phyloP scores from a whole-genome alignment of 1,284 basidiomycete species.

The Anthracocystis walkeri region DNA sequence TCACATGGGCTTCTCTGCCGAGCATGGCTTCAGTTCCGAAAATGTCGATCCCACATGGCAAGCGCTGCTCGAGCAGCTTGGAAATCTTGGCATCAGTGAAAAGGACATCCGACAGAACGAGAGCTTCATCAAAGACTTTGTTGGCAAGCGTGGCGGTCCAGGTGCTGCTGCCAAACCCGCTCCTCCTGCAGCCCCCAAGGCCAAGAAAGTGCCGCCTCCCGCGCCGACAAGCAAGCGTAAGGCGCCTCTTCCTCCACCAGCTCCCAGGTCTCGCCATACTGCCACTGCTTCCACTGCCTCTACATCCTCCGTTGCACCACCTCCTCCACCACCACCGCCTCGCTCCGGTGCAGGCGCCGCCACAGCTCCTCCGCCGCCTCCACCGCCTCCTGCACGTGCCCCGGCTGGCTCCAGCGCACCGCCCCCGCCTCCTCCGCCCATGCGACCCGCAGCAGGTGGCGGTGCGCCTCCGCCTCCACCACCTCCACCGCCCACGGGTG shows the following conservation, averaged over 20 bases:
- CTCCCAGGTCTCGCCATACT: constrained; percentile 44
- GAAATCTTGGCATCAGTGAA: constrained; percentile 76
- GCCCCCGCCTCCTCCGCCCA: constrained; percentile 56
- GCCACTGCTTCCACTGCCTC: constrained; percentile 40
- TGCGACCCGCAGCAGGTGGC: constrained; percentile 32
- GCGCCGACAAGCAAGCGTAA: constrained; percentile 63
- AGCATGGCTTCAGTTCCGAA: constrained; percentile 85
- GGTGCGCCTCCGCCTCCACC: constrained; percentile 57
- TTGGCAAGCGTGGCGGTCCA: constrained; percentile 74
- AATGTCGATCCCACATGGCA: constrained; percentile 96
- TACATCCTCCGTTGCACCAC: constrained; percentile 31
- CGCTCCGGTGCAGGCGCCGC: constrained; percentile 70
- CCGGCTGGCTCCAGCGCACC: constrained; percentile 37
- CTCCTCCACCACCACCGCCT: constrained; percentile 65
- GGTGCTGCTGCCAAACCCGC: constrained; percentile 38
- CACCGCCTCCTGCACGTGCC: constrained; percentile 61
- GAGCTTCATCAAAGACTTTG: constrained; percentile 89
- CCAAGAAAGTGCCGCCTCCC: constrained; percentile 74
- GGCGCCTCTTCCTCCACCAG: constrained; percentile 62
- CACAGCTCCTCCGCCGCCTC: constrained; percentile 68
- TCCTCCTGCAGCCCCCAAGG: constrained; percentile 72
- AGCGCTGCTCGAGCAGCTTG: constrained; percentile 79
- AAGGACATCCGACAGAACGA: constrained; percentile 79
- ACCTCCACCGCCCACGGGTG: constrained; percentile 50
- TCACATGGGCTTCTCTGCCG: constrained; percentile 92